phyloP scores from a whole-genome alignment of 768 basidiomycete species.

The Myochromella boudieri region DNA sequence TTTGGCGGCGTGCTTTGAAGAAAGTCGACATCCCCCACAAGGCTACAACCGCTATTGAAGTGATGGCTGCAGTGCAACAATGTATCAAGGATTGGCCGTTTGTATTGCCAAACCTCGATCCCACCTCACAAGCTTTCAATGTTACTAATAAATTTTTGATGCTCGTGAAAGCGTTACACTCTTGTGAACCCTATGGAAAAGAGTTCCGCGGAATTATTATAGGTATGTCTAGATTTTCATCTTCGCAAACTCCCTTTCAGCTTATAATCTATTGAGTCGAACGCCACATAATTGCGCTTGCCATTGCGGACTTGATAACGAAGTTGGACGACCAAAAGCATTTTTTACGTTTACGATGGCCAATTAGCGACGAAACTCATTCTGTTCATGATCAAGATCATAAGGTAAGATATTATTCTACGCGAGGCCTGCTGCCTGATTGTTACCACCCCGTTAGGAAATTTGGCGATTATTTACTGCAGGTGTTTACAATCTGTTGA shows the following conservation, averaged over 20 bases:
- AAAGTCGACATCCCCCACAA: slow-evolving; percentile 37
- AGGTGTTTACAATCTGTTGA: slow-evolving; percentile 63
- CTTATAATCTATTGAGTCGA: slow-evolving; percentile 42
- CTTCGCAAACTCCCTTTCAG: not conserved
- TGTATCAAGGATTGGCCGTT: slow-evolving; percentile 62
- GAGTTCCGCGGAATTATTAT: slow-evolving; percentile 65
- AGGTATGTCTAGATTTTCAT: slow-evolving; percentile 41
- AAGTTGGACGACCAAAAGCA: slow-evolving; percentile 47
- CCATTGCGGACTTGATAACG: slow-evolving; percentile 60
- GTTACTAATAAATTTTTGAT: slow-evolving; percentile 66
- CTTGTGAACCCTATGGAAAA: slow-evolving; percentile 52
- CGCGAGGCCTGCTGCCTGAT: no score
- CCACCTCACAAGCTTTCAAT: slow-evolving; percentile 59
- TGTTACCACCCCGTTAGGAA: slow-evolving; percentile 41
- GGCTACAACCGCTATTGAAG: slow-evolving; percentile 33
- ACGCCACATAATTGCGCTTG: slow-evolving; percentile 49
- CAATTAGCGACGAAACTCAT: no score
- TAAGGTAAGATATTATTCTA: no score
- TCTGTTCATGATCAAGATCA: no score
- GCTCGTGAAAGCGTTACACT: slow-evolving; percentile 58
- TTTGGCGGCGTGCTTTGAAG: slow-evolving; percentile 60
- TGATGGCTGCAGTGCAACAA: slow-evolving; percentile 19
- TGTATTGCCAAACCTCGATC: slow-evolving; percentile 60
- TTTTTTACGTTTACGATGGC: slow-evolving; percentile 64
- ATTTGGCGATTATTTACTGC: slow-evolving; percentile 47